These are phyloP conservation scores for Sicyos baderoa DNA, from an alignment of 306 rosid species.

Conservation along the genomic window DNA sequence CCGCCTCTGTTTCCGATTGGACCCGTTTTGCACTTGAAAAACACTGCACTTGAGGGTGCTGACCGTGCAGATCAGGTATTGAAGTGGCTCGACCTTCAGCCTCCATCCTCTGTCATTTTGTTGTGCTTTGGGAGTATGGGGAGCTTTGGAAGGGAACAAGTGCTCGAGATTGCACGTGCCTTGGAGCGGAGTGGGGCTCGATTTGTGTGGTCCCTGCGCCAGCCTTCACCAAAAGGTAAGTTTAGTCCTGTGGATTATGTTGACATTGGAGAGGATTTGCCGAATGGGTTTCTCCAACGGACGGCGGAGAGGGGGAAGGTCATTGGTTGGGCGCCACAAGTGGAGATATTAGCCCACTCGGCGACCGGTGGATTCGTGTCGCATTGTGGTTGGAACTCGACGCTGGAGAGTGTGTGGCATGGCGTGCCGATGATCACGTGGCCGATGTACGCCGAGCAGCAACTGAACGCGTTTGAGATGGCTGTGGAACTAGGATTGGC, in stretches of 20 bases:
- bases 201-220: conserved; percentile 42
- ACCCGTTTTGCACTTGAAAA: neutral
- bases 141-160: conserved; percentile 24
- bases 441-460: conserved; percentile 28
- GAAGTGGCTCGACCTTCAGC: conserved; percentile 50
- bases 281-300: conserved; percentile 16
- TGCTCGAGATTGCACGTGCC: conserved; percentile 29
- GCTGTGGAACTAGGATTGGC: conserved; percentile 10
- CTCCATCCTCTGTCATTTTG: conserved; percentile 41
- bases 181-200: conserved; percentile 23
- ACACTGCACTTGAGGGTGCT: neutral
- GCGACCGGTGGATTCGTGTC: conserved; percentile 27
- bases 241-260: neutral
- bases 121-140: conserved; percentile 44
- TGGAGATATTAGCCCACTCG: conserved; percentile 9
- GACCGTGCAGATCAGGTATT: neutral
- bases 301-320: neutral
- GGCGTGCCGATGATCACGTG: conserved; percentile 27
- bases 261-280: neutral
- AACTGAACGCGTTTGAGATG: conserved; percentile 16
- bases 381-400: conserved; percentile 30
- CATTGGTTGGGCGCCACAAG: conserved; percentile 26
- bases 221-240: conserved; percentile 19
- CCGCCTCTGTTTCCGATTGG: neutral
- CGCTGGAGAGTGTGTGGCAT: conserved; percentile 21